These are phyloP conservation scores for Tylopilus intermedius DNA, from an alignment of 768 basidiomycete species.

Conservation along the genomic window DNA sequence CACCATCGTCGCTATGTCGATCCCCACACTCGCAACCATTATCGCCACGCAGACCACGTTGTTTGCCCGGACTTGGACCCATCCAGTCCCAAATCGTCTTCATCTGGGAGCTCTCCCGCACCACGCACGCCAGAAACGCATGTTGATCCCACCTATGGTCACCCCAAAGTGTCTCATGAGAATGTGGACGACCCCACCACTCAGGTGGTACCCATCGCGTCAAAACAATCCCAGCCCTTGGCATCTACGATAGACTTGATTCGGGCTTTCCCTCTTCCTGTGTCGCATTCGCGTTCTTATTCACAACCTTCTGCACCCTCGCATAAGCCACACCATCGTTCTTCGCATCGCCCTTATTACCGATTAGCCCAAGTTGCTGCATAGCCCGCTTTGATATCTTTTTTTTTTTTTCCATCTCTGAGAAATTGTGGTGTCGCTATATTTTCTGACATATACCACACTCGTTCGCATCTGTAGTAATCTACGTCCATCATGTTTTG, in stretches of 20 bases:
- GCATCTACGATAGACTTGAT: constrained; percentile 41
- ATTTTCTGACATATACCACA: constrained; percentile 34
- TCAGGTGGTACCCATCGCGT: constrained; percentile 19
- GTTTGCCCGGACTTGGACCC: constrained; percentile 42
- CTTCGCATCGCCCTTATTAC: constrained; percentile 22
- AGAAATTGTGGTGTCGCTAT: constrained; percentile 29
- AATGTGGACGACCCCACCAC: constrained; percentile 24
- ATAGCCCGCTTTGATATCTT: constrained; percentile 6
- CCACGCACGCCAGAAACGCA: constrained; percentile 30
- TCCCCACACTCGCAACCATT: constrained; percentile 17
- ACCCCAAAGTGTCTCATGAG: constrained; percentile 28
- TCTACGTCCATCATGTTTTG: constrained; percentile 2
- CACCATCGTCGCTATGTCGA: constrained; percentile 24
- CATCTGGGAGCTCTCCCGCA: constrained; percentile 32
- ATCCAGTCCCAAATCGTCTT: constrained; percentile 36
- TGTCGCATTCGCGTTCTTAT: constrained; percentile 26
- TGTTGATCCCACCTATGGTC: constrained; percentile 18
- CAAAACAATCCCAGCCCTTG: constrained; percentile 23
- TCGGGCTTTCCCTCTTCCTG: constrained; percentile 45
- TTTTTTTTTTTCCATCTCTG: not conserved
- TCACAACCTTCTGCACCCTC: constrained; percentile 17
- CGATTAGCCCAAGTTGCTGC: constrained; percentile 22
- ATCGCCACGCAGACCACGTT: constrained; percentile 17
- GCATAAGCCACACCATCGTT: constrained; percentile 24
- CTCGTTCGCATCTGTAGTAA: constrained; percentile 9